These are phyloP conservation scores for Kluyveromyces lactis DNA, from an alignment of 805 yeast genomes.

Conservation along the genomic window DNA sequence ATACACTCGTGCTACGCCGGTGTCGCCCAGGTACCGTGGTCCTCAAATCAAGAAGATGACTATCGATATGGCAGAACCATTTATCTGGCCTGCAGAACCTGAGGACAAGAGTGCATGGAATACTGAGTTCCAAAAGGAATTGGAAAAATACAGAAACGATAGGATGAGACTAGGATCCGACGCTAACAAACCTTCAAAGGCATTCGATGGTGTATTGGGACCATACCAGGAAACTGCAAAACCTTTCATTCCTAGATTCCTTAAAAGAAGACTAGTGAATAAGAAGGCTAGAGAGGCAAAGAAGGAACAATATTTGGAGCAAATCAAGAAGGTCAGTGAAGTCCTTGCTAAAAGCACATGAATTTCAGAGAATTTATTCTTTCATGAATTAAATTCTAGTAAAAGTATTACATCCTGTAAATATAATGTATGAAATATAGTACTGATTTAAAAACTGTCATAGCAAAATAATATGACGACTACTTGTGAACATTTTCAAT, in stretches of 20 bases:
- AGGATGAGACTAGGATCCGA: conserved; percentile 56
- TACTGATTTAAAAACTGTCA: too few relatives aligned
- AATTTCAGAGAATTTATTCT: too few relatives aligned
- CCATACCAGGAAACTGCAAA: conserved; percentile 51
- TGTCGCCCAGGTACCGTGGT: conserved; percentile 60
- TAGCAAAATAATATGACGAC: too few relatives aligned
- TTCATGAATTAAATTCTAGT: too few relatives aligned
- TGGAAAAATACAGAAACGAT: conserved; percentile 44
- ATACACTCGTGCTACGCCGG: conserved; percentile 51
- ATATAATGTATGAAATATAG: too few relatives aligned
- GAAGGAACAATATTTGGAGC: conserved; percentile 10
- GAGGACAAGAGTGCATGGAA: conserved; percentile 36
- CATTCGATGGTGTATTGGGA: conserved; percentile 63
- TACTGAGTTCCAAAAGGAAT: conserved; percentile 36
- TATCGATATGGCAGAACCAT: conserved; percentile 91
- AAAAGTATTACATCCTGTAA: too few relatives aligned
- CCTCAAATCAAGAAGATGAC: conserved; percentile 94
- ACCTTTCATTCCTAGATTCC: conserved; percentile 51
- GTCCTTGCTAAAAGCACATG: conserved; percentile 5
- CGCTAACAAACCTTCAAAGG: conserved; percentile 52
- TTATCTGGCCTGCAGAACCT: conserved; percentile 81
- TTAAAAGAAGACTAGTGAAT: conserved; percentile 40
- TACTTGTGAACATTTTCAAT: too few relatives aligned
- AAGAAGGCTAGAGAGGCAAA: conserved; percentile 27
- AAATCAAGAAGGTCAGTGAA: conserved; percentile 11